A percentile compares a stretch with the other conserved stretches of the same genome.
Conservation (phyloP, 257 asterid genomes). For the Jacaranda copaia region DNA sequence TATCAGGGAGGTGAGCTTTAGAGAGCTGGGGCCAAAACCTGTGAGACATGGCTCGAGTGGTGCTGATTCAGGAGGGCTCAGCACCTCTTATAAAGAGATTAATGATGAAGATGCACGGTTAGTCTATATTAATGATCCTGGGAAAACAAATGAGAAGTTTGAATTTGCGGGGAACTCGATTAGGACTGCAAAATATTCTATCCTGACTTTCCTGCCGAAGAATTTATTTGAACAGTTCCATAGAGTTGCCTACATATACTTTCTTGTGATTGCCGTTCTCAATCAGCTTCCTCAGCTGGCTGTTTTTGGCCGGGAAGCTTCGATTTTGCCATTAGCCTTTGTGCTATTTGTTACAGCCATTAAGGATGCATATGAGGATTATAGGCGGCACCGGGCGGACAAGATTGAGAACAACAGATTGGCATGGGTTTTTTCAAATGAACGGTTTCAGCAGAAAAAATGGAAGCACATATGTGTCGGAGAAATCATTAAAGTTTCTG, state of each 20-base stretch:
- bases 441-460: conserved; percentile 62
- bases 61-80: conserved; percentile 74
- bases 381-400: conserved; percentile 88
- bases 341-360: conserved; percentile 92
- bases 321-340: conserved; percentile 80
- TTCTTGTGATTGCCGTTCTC: conserved; percentile 90
- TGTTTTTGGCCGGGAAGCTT: conserved; percentile 95
- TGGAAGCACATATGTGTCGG: conserved; percentile 91
- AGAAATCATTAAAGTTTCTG: conserved; percentile 72
- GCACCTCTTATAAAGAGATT: conserved; percentile 81
- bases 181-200: conserved; percentile 75
- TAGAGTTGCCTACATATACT: conserved; percentile 92
- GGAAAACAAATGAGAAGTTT: conserved; percentile 66
- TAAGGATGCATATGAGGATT: conserved; percentile 93
- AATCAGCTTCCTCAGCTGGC: conserved; percentile 98
- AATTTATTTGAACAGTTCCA: conserved; percentile 96
- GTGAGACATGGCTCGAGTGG: conserved; percentile 80
- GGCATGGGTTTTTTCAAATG: conserved; percentile 68
- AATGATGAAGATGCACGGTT: conserved; percentile 89
- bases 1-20: conserved; percentile 66
- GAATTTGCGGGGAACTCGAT: conserved; percentile 79
- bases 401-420: conserved; percentile 81
- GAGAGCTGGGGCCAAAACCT: conserved; percentile 62
- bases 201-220: conserved; percentile 86
- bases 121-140: conserved; percentile 75